Evolutionary conservation across 169 alveolate genomes (phyloP).

Genomic region (Eimeria tenella): DNA sequence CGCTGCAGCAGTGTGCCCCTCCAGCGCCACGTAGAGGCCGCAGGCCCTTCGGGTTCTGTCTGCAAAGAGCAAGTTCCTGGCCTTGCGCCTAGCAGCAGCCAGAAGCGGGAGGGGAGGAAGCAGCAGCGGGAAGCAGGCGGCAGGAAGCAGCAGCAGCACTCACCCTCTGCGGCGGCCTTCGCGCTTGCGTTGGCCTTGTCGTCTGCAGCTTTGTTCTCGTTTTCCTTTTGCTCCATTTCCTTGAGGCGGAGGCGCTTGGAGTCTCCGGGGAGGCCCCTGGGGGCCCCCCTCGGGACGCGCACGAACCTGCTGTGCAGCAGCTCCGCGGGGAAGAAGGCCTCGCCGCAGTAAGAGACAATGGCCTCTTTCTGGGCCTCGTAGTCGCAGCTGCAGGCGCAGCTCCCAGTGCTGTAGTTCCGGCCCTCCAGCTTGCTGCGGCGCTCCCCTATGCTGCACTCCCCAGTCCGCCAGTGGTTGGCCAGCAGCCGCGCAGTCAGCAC

Average conservation of each 20-base stretch:
- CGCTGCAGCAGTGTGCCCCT: neutral
- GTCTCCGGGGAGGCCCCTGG: conserved; percentile 32
- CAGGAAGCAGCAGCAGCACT: conserved; percentile 19
- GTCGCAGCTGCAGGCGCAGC: neutral
- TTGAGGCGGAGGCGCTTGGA: conserved; percentile 53
- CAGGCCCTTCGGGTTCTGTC: no score
- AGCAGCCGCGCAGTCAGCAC: conserved; percentile 62
- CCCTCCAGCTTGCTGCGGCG: conserved; percentile 57
- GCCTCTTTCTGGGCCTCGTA: conserved; percentile 71
- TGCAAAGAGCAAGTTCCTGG: no score
- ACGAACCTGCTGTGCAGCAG: conserved; percentile 67
- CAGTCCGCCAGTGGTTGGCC: conserved; percentile 78
- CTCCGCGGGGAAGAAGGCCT: conserved; percentile 65
- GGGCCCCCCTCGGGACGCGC: conserved; percentile 39
- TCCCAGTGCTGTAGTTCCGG: neutral
- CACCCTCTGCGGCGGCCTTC: conserved; percentile 67
- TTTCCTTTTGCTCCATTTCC: conserved; percentile 78
- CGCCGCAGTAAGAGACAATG: conserved; percentile 64
- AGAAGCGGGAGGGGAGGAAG: neutral
- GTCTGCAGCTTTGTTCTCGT: conserved; percentile 66
- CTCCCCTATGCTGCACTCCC: conserved; percentile 61
- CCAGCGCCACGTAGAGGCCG: no score
- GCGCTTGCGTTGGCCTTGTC: conserved; percentile 34
- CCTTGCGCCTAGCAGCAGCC: neutral
- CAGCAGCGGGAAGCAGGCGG: neutral